Evolutionary conservation across 768 basidiomycete genomes (phyloP).

Genomic region (Lentinula detonsa): DNA sequence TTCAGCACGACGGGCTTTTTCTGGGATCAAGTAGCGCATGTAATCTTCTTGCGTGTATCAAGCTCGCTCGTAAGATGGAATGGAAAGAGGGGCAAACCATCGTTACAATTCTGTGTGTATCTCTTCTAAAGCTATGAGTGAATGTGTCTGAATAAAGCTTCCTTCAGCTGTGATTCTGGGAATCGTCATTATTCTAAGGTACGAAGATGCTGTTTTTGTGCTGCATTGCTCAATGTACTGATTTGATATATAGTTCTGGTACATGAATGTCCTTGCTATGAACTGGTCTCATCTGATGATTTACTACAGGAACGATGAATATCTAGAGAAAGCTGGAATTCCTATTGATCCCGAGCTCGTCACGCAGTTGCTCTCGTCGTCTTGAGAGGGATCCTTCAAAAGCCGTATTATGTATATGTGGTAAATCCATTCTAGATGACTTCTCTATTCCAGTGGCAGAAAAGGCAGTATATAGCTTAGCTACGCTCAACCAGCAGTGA

Average conservation of each 20-base stretch:
- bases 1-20: constrained; percentile 87
- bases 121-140: background rate
- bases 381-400: background rate
- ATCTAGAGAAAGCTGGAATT: constrained; percentile 39
- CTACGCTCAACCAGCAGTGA: no score
- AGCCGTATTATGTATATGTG: no score
- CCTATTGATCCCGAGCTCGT: constrained; percentile 34
- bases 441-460: no score
- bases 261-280: constrained; percentile 8
- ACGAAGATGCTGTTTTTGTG: constrained; percentile 4
- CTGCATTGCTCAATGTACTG: no score
- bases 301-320: constrained; percentile 44
- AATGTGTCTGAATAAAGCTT: background rate
- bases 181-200: constrained; percentile 92
- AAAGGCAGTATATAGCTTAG: no score
- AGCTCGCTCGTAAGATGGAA: constrained; percentile 63
- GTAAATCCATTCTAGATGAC: no score
- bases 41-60: constrained; percentile 89
- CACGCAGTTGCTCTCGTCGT: constrained; percentile 29
- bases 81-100: constrained; percentile 66
- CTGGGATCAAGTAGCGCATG: constrained; percentile 95
- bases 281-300: background rate
- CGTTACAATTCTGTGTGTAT: constrained; percentile 78
- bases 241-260: constrained; percentile 36
- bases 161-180: constrained; percentile 79